phyloP scores from a whole-genome alignment of 1,284 basidiomycete genomes.

The Cryptococcus sp. region DNA sequence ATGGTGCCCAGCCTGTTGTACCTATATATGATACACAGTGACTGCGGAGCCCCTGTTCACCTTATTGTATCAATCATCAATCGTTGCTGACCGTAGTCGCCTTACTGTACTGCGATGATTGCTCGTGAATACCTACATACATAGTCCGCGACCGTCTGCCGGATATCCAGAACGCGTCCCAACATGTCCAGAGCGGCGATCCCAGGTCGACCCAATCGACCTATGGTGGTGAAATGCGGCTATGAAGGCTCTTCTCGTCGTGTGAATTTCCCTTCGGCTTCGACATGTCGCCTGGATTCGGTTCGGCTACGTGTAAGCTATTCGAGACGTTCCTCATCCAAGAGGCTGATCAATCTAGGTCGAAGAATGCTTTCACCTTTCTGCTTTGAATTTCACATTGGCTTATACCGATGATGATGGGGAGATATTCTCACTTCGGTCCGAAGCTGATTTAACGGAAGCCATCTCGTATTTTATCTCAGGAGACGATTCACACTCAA shows the following conservation, averaged over 20 bases:
- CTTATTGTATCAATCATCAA: too few relatives aligned
- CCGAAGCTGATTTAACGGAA: slow-evolving; percentile 71
- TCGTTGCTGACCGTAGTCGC: too few relatives aligned
- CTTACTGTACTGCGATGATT: too few relatives aligned
- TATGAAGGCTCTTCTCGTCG: slow-evolving; percentile 68
- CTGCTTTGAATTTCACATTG: slow-evolving; percentile 63
- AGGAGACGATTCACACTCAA: slow-evolving; percentile 63
- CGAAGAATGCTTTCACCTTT: slow-evolving; percentile 75
- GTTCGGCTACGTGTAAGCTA: slow-evolving; percentile 61
- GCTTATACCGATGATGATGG: slow-evolving; percentile 81
- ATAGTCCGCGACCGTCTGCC: too few relatives aligned
- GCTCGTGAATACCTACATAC: too few relatives aligned
- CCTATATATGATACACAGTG: too few relatives aligned
- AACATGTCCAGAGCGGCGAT: slow-evolving; percentile 3
- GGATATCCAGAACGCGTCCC: background rate
- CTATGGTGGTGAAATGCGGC: slow-evolving; percentile 70
- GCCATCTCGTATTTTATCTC: slow-evolving; percentile 79
- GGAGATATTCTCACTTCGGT: slow-evolving; percentile 63
- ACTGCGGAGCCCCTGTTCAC: too few relatives aligned
- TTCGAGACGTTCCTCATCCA: background rate
- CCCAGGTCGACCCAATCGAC: slow-evolving; percentile 55
- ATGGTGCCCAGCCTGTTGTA: too few relatives aligned
- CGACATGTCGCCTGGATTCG: slow-evolving; percentile 67
- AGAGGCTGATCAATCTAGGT: slow-evolving; percentile 53
- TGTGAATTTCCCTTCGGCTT: slow-evolving; percentile 69